These are phyloP conservation scores for Pythium sp. DNA, from an alignment of 352 stramenopile genomes.

Conservation along the genomic window DNA sequence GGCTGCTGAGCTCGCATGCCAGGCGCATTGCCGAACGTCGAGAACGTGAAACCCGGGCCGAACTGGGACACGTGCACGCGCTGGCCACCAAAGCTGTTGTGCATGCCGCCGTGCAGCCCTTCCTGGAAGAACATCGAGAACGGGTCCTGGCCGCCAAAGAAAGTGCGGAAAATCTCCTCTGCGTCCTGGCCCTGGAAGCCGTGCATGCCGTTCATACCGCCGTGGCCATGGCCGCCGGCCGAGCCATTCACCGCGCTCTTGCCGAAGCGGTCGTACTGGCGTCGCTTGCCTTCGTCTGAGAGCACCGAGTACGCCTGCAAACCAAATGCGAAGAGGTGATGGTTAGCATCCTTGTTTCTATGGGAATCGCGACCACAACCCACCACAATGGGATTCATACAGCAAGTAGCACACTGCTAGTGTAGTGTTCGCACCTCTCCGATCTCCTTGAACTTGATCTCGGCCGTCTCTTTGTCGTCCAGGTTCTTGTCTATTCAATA, in stretches of 20 bases:
- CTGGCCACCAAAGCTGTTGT: slow-evolving; percentile 42
- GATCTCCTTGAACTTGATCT: slow-evolving; percentile 90
- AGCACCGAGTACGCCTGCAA: slow-evolving; percentile 88
- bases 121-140: slow-evolving; percentile 87
- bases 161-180: slow-evolving; percentile 80
- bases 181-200: slow-evolving; percentile 72
- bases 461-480: slow-evolving; percentile 84
- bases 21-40: slow-evolving; percentile 58
- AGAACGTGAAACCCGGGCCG: slow-evolving; percentile 74
- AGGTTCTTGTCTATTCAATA: slow-evolving; percentile 78
- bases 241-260: slow-evolving; percentile 62
- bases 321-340: not conserved
- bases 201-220: slow-evolving; percentile 33
- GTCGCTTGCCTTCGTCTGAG: slow-evolving; percentile 84
- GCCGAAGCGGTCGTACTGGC: slow-evolving; percentile 91
- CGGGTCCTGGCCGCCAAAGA: slow-evolving; percentile 79
- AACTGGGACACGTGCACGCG: slow-evolving; percentile 82
- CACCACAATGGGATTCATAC: not conserved
- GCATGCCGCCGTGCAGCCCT: slow-evolving; percentile 50
- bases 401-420: not conserved
- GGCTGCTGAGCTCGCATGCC: slow-evolving; percentile 45
- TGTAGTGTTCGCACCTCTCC: slow-evolving; percentile 47
- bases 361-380: not conserved
- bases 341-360: not conserved
- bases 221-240: slow-evolving; percentile 24